Base-by-base conservation (phyloP, 1,139 yeast genomes). In the Candida mesenterica region DNA sequence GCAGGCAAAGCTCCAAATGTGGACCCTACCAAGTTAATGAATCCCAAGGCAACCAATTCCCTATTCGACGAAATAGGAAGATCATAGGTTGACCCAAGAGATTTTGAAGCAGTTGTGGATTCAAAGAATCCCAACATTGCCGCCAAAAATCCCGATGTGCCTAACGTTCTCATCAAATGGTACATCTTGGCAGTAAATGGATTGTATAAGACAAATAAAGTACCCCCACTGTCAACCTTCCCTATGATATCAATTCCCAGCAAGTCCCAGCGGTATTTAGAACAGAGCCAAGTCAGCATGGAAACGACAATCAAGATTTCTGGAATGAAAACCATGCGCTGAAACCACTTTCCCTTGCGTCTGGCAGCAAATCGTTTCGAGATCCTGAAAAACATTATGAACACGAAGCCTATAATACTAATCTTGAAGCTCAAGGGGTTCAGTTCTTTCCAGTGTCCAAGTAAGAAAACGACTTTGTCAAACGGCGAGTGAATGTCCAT, bases 91-190 rank as follows among this genome's bases (percentile, higher is more conserved):
- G 83, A 82, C 41, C 80, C 96, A 39, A 74, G 68, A 6, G 85
- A 83, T 62, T 86, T 85, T 24, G 92, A 86, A 1, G 97, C 97
- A 0, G 96, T 89, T 0, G 97, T 86, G 4, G 96, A 83, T 57
- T 92, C 97, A 50, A 92, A 87, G 50, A 92, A 87, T 0, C 98
- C 98, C 28, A 92, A 65, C 59, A 89, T 77, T 1, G 97, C 95
- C 44, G 89, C 81, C 41, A 85, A 72, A 42, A 89, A 79, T 0
- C 87, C 80, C 0, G 82, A 69, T 3, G 79, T 65, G 40, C 77
- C 67, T 28, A 82, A 57, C 16, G 59, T 54, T 35, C 61, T 66
- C 50, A 71, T 67, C 39, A 67, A 58, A 3, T 57, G 55, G 50
- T 59, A 59, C 37, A 50, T 52, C 9, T 42, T 41, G 1, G 49